Conservation (phyloP, 257 asterid species). For the Nicotiana noctiflora region DNA sequence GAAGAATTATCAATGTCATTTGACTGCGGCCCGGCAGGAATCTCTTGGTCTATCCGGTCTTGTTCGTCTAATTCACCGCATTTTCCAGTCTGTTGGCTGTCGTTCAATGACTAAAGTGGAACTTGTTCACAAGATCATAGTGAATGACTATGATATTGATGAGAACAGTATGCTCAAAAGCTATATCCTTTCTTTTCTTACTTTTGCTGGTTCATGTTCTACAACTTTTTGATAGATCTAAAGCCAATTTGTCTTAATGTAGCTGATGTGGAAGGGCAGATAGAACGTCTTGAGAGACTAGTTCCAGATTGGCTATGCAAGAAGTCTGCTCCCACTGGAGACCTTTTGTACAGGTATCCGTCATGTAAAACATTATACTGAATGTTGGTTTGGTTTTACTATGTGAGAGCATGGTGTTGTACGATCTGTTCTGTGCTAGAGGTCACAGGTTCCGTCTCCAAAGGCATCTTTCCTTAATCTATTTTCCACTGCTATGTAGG, state of each 20-base stretch:
- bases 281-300: conserved; percentile 66
- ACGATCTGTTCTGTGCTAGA: not conserved
- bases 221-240: not conserved
- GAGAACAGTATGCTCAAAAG: conserved; percentile 41
- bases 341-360: conserved; percentile 54
- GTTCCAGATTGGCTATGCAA: conserved; percentile 81
- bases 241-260: conserved; percentile 16
- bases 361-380: not conserved
- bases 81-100: conserved; percentile 54
- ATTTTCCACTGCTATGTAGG: not conserved
- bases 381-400: not conserved
- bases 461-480: not conserved
- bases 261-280: conserved; percentile 61
- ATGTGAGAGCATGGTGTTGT: not conserved
- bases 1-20: not conserved
- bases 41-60: conserved; percentile 46
- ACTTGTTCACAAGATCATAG: conserved; percentile 75
- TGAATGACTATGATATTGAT: conserved; percentile 54
- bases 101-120: conserved; percentile 75
- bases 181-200: conserved; percentile 6
- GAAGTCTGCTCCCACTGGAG: conserved; percentile 58
- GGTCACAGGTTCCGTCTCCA: not conserved
- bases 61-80: conserved; percentile 47
- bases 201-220: not conserved
- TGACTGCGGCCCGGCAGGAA: conserved; percentile 24